Conservation (phyloP, 768 basidiomycete species). For the Lactarius evosmus region DNA sequence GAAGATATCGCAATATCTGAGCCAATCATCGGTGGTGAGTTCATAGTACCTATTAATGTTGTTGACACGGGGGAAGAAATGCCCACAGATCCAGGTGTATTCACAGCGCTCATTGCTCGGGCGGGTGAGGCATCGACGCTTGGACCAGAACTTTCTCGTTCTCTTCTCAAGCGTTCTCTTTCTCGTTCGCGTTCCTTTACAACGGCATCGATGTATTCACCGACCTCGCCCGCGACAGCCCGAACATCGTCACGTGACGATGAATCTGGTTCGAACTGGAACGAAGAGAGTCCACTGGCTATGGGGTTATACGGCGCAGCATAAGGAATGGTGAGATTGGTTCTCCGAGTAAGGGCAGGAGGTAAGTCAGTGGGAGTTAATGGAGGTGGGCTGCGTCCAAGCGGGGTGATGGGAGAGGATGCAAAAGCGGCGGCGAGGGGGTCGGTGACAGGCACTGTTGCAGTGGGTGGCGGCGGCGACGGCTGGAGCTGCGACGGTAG, state of each 20-base stretch:
- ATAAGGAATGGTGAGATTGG: conserved; percentile 4
- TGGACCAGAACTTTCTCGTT: conserved; percentile 48
- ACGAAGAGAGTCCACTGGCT: conserved; percentile 44
- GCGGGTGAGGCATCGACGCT: conserved; percentile 21
- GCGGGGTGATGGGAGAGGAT: conserved; percentile 16
- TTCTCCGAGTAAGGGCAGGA: conserved; percentile 21
- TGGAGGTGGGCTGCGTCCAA: conserved; percentile 14
- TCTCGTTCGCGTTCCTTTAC: conserved; percentile 76
- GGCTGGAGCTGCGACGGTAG: conserved; percentile 61
- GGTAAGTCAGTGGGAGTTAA: conserved; percentile 17
- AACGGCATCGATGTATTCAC: conserved; percentile 69
- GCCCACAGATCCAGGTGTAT: conserved; percentile 23
- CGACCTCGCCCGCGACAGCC: conserved; percentile 57
- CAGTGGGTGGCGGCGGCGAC: conserved; percentile 43
- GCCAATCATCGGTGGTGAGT: conserved; percentile 13
- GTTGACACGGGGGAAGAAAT: conserved; percentile 15
- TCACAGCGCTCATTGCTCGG: conserved; percentile 13
- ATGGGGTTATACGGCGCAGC: conserved; percentile 18
- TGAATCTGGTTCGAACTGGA: conserved; percentile 43
- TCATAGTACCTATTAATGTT: conserved; percentile 21
- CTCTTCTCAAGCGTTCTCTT: conserved; percentile 65
- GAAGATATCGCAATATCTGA: conserved; percentile 12
- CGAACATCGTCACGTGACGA: conserved; percentile 40
- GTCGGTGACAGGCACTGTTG: conserved; percentile 28
- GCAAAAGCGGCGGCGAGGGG: conserved; percentile 10